phyloP scores from a whole-genome alignment of 345 rosid species.

The Salix suchowensis region DNA sequence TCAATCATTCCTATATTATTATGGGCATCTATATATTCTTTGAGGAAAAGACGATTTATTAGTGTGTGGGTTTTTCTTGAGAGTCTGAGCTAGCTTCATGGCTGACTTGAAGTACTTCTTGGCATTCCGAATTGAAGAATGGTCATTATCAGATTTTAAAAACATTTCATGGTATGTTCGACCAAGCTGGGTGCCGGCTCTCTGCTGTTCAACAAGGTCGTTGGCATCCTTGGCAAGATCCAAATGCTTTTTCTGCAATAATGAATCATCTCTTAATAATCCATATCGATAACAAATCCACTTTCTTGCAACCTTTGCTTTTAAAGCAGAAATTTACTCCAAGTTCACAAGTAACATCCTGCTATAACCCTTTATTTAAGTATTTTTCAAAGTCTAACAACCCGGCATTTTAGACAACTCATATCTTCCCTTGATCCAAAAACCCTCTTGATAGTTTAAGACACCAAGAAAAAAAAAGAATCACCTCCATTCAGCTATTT shows the following conservation, averaged over 20 bases:
- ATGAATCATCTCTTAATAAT: background rate
- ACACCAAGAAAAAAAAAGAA: too few relatives aligned
- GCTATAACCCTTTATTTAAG: too few relatives aligned
- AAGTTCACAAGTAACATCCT: too few relatives aligned
- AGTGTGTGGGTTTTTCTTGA: constrained; percentile 60
- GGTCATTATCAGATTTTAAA: constrained; percentile 56
- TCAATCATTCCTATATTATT: constrained; percentile 93
- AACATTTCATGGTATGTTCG: constrained; percentile 84
- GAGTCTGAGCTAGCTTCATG: constrained; percentile 61
- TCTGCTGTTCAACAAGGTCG: constrained; percentile 83
- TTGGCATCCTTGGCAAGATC: constrained; percentile 69
- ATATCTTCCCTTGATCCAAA: too few relatives aligned
- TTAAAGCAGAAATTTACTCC: too few relatives aligned
- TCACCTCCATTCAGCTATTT: too few relatives aligned
- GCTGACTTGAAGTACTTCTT: constrained; percentile 79
- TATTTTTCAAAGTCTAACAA: too few relatives aligned
- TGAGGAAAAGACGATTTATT: constrained; percentile 60
- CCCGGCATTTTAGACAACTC: too few relatives aligned
- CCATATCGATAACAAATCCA: background rate
- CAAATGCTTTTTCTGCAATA: constrained; percentile 71
- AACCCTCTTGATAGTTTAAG: too few relatives aligned
- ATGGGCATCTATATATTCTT: constrained; percentile 84
- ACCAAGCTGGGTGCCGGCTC: constrained; percentile 89
- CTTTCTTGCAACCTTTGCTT: too few relatives aligned
- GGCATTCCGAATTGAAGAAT: constrained; percentile 60